A percentile compares a stretch with the other conserved stretches of the same genome.
These are phyloP conservation scores for Penicillium rolfsii DNA, from an alignment of 2,329 filamentous ascomycete genomes.

Conservation along the genomic window DNA sequence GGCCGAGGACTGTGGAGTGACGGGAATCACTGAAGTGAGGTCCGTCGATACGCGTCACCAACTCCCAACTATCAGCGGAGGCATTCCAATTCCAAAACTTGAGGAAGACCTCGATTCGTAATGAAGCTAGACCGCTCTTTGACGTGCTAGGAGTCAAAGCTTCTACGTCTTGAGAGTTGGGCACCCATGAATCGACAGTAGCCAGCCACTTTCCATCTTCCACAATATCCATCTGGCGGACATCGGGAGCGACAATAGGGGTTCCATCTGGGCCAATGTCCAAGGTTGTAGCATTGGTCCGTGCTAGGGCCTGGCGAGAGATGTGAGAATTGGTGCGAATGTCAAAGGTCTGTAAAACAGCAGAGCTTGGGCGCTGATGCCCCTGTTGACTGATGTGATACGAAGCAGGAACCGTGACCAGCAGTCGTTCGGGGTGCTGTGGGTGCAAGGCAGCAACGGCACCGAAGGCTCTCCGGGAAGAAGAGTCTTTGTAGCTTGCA, in stretches of 20 bases:
- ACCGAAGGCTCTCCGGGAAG: slow-evolving; percentile 13
- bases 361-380: slow-evolving; percentile 56
- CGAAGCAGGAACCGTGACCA: slow-evolving; percentile 67
- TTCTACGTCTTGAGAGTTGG: slow-evolving; percentile 69
- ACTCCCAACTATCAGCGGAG: slow-evolving; percentile 64
- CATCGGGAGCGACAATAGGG: slow-evolving; percentile 74
- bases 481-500: slow-evolving; percentile 54
- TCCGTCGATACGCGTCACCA: slow-evolving; percentile 80
- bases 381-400: slow-evolving; percentile 45
- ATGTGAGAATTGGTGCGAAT: slow-evolving; percentile 76
- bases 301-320: slow-evolving; percentile 82
- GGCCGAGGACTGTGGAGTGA: slow-evolving; percentile 66
- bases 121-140: slow-evolving; percentile 44
- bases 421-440: slow-evolving; percentile 63
- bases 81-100: slow-evolving; percentile 83
- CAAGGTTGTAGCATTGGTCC: slow-evolving; percentile 82
- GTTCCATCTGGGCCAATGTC: slow-evolving; percentile 74
- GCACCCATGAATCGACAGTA: slow-evolving; percentile 88
- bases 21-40: slow-evolving; percentile 68
- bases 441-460: slow-evolving; percentile 67
- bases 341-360: slow-evolving; percentile 78
- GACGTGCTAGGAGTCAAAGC: slow-evolving; percentile 52
- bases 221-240: slow-evolving; percentile 75
- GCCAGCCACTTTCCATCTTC: slow-evolving; percentile 85
- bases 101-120: slow-evolving; percentile 69